These are phyloP conservation scores for Trichoderma arundinaceum DNA, from an alignment of 2,329 filamentous ascomycete genomes.

Conservation along the genomic window DNA sequence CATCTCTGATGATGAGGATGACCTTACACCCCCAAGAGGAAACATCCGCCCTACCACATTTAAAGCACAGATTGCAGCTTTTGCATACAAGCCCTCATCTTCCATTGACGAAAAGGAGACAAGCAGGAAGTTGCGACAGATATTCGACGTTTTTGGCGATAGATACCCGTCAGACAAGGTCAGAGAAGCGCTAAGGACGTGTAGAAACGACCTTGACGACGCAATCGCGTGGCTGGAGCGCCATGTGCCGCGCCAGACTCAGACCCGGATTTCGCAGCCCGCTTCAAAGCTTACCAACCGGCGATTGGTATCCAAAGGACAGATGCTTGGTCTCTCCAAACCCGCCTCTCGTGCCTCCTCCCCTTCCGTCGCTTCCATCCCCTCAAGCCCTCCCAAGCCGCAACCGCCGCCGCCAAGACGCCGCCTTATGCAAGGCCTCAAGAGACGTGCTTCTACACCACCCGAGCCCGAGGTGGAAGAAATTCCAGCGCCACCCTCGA, in stretches of 20 bases:
- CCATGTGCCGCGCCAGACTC: conserved; percentile 28
- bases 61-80: conserved; percentile 48
- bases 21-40: conserved; percentile 59
- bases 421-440: conserved; percentile 47
- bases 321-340: conserved; percentile 35
- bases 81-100: conserved; percentile 53
- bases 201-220: conserved; percentile 46
- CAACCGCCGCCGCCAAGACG: conserved; percentile 38
- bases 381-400: conserved; percentile 33
- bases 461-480: conserved; percentile 36
- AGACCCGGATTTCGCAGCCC: conserved; percentile 27
- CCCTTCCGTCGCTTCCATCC: conserved; percentile 14
- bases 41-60: conserved; percentile 68
- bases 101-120: conserved; percentile 47
- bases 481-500: conserved; percentile 39
- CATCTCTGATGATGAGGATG: conserved; percentile 59
- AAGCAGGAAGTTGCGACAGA: conserved; percentile 44
- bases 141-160: conserved; percentile 46
- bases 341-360: conserved; percentile 7
- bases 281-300: conserved; percentile 32
- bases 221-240: conserved; percentile 43
- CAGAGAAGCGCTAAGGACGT: conserved; percentile 43
- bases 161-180: conserved; percentile 42
- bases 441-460: conserved; percentile 33
- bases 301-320: conserved; percentile 43